Evolutionary conservation across 306 rosid species (phyloP), one percentile per base, ranked within the genome.

Genomic region (Benincasa hispida): DNA sequence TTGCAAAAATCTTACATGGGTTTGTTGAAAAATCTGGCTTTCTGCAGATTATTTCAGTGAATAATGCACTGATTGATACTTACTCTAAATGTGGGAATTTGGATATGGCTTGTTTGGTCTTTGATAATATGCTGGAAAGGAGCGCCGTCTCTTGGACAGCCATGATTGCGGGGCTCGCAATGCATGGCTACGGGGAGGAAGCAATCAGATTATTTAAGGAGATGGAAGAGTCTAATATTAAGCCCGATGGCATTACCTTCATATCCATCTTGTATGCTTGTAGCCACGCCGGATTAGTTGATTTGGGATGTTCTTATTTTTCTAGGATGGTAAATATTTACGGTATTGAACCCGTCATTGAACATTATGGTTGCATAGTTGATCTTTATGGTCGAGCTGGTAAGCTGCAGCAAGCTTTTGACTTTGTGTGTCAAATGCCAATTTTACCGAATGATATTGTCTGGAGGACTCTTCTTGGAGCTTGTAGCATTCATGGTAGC

Each of bases 401-500:
- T 47, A 82, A 80, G 87, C 81, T 93, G 83, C 84, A 86, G 76
- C 69, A 87, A 78, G 98, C 97, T 58, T 89, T 84, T 79, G 97
- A 88, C 34, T 88, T 88, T 70, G 85, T 82, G 24, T 80, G 86
- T 75, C 80, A 85, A 66, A 86, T 93, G 96, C 92, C 96, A 74
- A 39, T 91, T 79, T 55, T 83, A 5, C 95, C 97, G 0, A 89
- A 86, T 83, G 90, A 84, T 65, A 80, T 93, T 72, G 87, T 91
- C 78, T 93, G 98, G 97, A 77, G 97, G 83, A 89, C 96, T 62
- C 96, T 93, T 78, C 91, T 91, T 11, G 98, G 98, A 73, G 97
- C 98, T 81, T 93, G 97, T 79, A 88, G 97, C 82, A 78, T 93
- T 86, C 93, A 93, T 80, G 96, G 93, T 47, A 76, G 91, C 47